A percentile compares a stretch with the other conserved stretches of the same genome.
phyloP scores from a whole-genome alignment of 192 early-diverging fungal genomes.

The Backusella tuberculispora region DNA sequence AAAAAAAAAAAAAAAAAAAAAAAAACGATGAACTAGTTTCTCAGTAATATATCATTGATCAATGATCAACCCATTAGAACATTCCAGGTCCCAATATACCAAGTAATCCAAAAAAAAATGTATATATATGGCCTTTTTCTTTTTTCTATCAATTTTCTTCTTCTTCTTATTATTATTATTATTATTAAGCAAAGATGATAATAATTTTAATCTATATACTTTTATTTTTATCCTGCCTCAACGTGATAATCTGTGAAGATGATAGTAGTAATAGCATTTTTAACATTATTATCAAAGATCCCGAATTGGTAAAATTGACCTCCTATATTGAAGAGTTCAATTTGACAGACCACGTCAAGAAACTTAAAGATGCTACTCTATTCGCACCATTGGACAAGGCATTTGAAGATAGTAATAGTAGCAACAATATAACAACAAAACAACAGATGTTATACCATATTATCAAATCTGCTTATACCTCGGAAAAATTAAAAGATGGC shows the following conservation, averaged over 20 bases:
- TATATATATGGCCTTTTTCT: too few species aligned
- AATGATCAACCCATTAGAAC: too few species aligned
- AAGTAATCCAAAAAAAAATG: too few species aligned
- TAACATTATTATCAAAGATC: not conserved
- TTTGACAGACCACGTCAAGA: not conserved
- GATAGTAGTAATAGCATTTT: not conserved
- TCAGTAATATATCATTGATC: too few species aligned
- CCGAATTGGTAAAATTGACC: not conserved
- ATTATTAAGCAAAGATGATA: not conserved
- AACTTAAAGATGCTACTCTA: slow-evolving; percentile 37
- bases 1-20: not conserved
- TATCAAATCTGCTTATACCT: not conserved
- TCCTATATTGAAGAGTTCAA: not conserved
- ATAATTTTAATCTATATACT: not conserved
- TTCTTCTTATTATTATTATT: not conserved
- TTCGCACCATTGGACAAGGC: slow-evolving; percentile 50
- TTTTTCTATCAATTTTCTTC: not conserved
- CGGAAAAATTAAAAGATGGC: slow-evolving; percentile 25
- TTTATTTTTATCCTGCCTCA: not conserved
- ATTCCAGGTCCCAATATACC: too few species aligned
- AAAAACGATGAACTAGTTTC: too few species aligned
- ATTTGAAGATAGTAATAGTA: slow-evolving; percentile 32
- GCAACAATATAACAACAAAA: not conserved
- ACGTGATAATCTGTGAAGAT: not conserved
- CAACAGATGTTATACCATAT: slow-evolving; percentile 35